phyloP scores from a whole-genome alignment of 2,329 filamentous ascomycete genomes.

The Tolypocladium pustulatum region DNA sequence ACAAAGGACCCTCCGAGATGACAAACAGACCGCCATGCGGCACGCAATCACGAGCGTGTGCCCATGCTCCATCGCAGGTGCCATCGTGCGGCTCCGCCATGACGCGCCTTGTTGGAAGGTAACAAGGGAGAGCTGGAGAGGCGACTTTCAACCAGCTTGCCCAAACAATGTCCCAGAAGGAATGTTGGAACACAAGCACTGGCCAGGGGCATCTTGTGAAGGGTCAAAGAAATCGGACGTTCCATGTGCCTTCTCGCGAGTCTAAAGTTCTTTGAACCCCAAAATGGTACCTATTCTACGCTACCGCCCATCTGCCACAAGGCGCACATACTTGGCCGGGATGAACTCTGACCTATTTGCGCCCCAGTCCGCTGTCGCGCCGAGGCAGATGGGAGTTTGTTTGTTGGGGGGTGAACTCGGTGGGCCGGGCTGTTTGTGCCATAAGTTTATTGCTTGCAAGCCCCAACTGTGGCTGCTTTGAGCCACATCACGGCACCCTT shows the following conservation, averaged over 20 bases:
- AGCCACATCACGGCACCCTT: background rate
- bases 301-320: background rate
- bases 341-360: background rate
- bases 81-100: slow-evolving; percentile 7
- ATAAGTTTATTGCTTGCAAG: background rate
- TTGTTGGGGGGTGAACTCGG: background rate
- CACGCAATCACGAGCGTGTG: slow-evolving; percentile 1
- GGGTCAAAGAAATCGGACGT: background rate
- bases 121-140: slow-evolving; percentile 3
- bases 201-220: background rate
- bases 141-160: background rate
- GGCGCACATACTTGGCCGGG: background rate
- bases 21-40: slow-evolving; percentile 5
- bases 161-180: slow-evolving; percentile 2
- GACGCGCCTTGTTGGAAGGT: slow-evolving; percentile 5
- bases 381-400: background rate
- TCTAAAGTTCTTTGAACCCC: background rate
- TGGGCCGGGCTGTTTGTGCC: background rate
- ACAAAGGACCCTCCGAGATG: slow-evolving; percentile 6
- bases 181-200: background rate
- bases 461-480: background rate
- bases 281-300: background rate
- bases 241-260: background rate
- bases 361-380: background rate
- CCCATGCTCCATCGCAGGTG: slow-evolving; percentile 2